phyloP scores from a whole-genome alignment of 1,284 basidiomycete genomes.

The Caloboletus firmus region DNA sequence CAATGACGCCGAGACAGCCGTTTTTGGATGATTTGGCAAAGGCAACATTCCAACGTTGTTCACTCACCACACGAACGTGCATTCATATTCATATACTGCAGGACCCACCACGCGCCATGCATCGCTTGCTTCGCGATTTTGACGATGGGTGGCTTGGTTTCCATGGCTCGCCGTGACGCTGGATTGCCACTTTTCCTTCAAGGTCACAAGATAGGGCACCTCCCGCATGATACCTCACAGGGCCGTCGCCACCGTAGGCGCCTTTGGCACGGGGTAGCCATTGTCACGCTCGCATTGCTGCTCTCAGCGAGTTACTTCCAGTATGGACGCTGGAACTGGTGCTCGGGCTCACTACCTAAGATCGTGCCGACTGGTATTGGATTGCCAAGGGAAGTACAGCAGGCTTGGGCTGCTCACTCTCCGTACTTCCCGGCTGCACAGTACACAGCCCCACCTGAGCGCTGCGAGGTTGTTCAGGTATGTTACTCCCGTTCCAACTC shows the following conservation, averaged over 20 bases:
- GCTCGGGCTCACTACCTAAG: not conserved
- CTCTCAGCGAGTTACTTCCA: slow-evolving; percentile 15
- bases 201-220: slow-evolving; percentile 6
- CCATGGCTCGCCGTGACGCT: not conserved
- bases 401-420: slow-evolving; percentile 58
- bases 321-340: slow-evolving; percentile 5
- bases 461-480: slow-evolving; percentile 60
- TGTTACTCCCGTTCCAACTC: slow-evolving; percentile 6
- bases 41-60: slow-evolving; percentile 6
- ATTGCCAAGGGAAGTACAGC: slow-evolving; percentile 30
- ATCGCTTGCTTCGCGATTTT: slow-evolving; percentile 5
- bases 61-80: slow-evolving; percentile 18
- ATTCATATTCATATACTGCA: slow-evolving; percentile 11
- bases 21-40: slow-evolving; percentile 14
- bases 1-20: not conserved
- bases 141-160: not conserved
- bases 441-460: slow-evolving; percentile 48
- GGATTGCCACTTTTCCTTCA: slow-evolving; percentile 10
- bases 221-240: not conserved
- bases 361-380: not conserved
- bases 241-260: not conserved
- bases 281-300: slow-evolving; percentile 23
- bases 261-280: not conserved
- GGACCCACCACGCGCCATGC: slow-evolving; percentile 5
- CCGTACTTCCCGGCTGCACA: slow-evolving; percentile 53